Percentiles rank a stretch among this genome's conserved stretches.
These are phyloP conservation scores for Flaveria linearis DNA, from an alignment of 129 eudicot genomes.

Conservation along the genomic window DNA sequence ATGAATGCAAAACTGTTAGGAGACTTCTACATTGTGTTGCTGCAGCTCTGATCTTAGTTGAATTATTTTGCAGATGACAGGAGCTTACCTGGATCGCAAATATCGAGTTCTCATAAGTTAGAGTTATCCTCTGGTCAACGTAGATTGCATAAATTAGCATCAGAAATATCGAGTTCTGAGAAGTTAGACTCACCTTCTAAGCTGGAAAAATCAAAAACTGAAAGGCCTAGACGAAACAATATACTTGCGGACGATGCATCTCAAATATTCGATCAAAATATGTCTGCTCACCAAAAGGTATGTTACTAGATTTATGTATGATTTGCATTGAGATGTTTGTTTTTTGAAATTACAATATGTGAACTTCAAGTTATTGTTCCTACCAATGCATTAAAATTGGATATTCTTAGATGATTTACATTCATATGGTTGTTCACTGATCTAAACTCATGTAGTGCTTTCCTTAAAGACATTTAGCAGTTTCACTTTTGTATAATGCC, in stretches of 20 bases:
- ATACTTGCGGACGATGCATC: slow-evolving; percentile 76
- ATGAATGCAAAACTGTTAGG: too few relatives aligned
- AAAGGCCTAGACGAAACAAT: slow-evolving; percentile 51
- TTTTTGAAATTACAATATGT: background rate
- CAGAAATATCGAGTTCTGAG: slow-evolving; percentile 47
- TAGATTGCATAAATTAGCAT: slow-evolving; percentile 48
- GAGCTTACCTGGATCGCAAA: slow-evolving; percentile 49
- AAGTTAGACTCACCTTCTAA: slow-evolving; percentile 50
- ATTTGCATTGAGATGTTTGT: background rate
- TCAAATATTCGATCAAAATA: slow-evolving; percentile 66
- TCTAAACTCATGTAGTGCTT: background rate
- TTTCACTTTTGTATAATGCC: background rate
- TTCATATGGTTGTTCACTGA: background rate
- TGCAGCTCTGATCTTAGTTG: slow-evolving; percentile 1
- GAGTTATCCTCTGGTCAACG: slow-evolving; percentile 45
- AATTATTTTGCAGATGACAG: slow-evolving; percentile 44
- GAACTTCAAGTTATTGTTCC: background rate
- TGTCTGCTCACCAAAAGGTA: slow-evolving; percentile 84
- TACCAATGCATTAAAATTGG: slow-evolving; percentile 10
- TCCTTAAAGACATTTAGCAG: background rate
- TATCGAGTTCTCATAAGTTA: slow-evolving; percentile 43
- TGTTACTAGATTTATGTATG: slow-evolving; percentile 11
- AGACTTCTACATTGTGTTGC: too few relatives aligned
- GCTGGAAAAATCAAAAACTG: slow-evolving; percentile 82
- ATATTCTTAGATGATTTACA: slow-evolving; percentile 6